Evolutionary conservation across 2,329 filamentous ascomycete genomes (phyloP).

Genomic region (Colletotrichum musicola): DNA sequence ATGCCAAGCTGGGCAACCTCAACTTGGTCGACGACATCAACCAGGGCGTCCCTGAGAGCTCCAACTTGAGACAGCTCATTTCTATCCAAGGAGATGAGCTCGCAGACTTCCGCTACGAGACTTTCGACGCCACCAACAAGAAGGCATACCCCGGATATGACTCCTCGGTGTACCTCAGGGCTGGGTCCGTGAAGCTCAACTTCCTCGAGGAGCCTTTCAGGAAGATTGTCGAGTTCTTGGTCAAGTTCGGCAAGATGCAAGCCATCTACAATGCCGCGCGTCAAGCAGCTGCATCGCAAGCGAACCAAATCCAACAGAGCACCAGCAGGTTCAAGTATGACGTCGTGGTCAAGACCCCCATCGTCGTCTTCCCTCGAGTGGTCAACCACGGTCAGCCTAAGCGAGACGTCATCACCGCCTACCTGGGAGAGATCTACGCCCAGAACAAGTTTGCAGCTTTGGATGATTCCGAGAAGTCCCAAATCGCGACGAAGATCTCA

Average conservation of each 20-base stretch:
- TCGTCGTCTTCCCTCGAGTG: slow-evolving; percentile 90
- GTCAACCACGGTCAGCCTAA: slow-evolving; percentile 77
- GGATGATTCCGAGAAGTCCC: slow-evolving; percentile 79
- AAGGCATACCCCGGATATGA: slow-evolving; percentile 93
- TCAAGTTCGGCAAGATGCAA: slow-evolving; percentile 99
- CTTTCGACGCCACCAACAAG: slow-evolving; percentile 79
- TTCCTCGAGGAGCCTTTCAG: slow-evolving; percentile 97
- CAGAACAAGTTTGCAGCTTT: slow-evolving; percentile 92
- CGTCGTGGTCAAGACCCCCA: slow-evolving; percentile 92
- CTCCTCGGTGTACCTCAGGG: slow-evolving; percentile 88
- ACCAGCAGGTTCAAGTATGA: slow-evolving; percentile 94
- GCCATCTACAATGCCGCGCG: slow-evolving; percentile 97
- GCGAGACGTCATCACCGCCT: slow-evolving; percentile 89
- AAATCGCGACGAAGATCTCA: slow-evolving; percentile 88
- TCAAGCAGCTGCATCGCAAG: slow-evolving; percentile 93
- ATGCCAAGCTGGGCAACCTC: slow-evolving; percentile 87
- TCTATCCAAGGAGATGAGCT: slow-evolving; percentile 96
- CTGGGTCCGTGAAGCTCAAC: slow-evolving; percentile 96
- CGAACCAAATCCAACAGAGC: slow-evolving; percentile 91
- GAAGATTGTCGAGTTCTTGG: slow-evolving; percentile 96
- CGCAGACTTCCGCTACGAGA: slow-evolving; percentile 97
- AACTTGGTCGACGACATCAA: slow-evolving; percentile 95
- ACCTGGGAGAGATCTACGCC: slow-evolving; percentile 96
- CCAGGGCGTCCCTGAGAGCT: slow-evolving; percentile 84
- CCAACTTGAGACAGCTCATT: slow-evolving; percentile 85